Conservation (phyloP, 2,329 filamentous ascomycete genomes). For the Aspergillus pseudoviridinutans region DNA sequence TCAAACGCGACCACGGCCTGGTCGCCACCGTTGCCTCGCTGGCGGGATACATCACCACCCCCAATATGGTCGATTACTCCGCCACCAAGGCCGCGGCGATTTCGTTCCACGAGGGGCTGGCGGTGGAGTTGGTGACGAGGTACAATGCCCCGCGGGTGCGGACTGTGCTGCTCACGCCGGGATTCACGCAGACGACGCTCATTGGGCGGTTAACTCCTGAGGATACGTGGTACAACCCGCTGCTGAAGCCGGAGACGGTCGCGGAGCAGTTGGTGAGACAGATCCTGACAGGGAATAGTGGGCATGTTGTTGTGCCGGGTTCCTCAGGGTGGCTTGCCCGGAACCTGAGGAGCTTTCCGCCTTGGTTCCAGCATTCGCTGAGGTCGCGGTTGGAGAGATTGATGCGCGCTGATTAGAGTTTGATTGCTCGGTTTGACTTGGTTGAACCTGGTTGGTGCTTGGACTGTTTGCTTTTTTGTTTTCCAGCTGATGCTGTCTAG, state of each 20-base stretch:
- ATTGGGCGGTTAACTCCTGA: constrained; percentile 55
- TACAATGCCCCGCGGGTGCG: constrained; percentile 63
- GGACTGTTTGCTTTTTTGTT: background rate
- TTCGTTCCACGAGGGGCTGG: constrained; percentile 64
- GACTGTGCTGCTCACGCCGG: constrained; percentile 61
- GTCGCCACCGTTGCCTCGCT: constrained; percentile 66
- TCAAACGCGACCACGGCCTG: constrained; percentile 64
- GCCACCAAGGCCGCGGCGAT: constrained; percentile 64
- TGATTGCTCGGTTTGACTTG: background rate
- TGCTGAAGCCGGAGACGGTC: constrained; percentile 59
- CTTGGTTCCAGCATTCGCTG: constrained; percentile 58
- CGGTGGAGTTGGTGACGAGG: constrained; percentile 53
- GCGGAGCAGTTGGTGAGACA: constrained; percentile 60
- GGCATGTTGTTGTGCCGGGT: constrained; percentile 54
- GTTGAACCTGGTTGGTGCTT: background rate
- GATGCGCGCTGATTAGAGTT: constrained; percentile 17
- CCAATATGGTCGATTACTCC: constrained; percentile 65
- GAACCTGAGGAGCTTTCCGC: constrained; percentile 51
- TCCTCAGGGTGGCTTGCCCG: constrained; percentile 42
- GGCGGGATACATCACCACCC: constrained; percentile 58
- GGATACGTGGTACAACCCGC: constrained; percentile 49
- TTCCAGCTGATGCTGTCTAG: background rate
- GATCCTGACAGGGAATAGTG: constrained; percentile 55
- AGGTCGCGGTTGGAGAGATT: constrained; percentile 38
- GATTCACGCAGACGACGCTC: constrained; percentile 59